These are phyloP conservation scores for Globisporangium apiculatum DNA, from an alignment of 352 stramenopile species.

Conservation along the genomic window DNA sequence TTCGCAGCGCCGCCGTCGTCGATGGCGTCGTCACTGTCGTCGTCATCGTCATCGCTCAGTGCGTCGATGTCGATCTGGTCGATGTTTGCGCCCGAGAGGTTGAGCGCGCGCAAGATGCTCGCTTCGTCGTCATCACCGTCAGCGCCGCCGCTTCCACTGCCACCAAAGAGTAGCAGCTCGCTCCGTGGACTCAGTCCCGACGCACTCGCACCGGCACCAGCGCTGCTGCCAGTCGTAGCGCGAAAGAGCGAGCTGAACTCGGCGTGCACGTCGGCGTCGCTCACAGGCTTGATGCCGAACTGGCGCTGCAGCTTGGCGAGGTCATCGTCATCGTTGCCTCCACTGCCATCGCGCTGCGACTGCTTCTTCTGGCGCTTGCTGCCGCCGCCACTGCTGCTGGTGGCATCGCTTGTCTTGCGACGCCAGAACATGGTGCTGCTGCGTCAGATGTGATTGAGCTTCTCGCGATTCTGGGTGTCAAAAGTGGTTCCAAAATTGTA, in stretches of 20 bases:
- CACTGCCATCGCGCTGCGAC: neutral
- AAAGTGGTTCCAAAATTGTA: neutral
- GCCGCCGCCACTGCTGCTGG: conserved; percentile 4
- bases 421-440: conserved; percentile 50
- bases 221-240: neutral
- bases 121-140: conserved; percentile 54
- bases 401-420: conserved; percentile 22
- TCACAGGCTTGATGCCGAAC: conserved; percentile 69
- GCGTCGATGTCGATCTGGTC: conserved; percentile 22
- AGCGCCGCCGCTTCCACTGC: conserved; percentile 9
- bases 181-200: conserved; percentile 30
- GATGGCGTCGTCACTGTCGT: conserved; percentile 7
- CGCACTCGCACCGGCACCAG: neutral
- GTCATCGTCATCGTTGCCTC: conserved; percentile 24
- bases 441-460: neutral
- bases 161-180: conserved; percentile 39
- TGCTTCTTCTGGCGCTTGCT: conserved; percentile 9
- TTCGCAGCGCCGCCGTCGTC: conserved; percentile 19
- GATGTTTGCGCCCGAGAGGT: conserved; percentile 17
- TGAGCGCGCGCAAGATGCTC: conserved; percentile 45
- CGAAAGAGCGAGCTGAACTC: conserved; percentile 57
- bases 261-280: conserved; percentile 57
- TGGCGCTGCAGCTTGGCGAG: conserved; percentile 58
- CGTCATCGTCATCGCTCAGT: conserved; percentile 15
- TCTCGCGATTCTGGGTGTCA: neutral